Percentiles rank a stretch among this genome's conserved stretches.
Evolutionary conservation across 139 green algal genomes (phyloP).

Genomic region (Pedinophyceae sp.): DNA sequence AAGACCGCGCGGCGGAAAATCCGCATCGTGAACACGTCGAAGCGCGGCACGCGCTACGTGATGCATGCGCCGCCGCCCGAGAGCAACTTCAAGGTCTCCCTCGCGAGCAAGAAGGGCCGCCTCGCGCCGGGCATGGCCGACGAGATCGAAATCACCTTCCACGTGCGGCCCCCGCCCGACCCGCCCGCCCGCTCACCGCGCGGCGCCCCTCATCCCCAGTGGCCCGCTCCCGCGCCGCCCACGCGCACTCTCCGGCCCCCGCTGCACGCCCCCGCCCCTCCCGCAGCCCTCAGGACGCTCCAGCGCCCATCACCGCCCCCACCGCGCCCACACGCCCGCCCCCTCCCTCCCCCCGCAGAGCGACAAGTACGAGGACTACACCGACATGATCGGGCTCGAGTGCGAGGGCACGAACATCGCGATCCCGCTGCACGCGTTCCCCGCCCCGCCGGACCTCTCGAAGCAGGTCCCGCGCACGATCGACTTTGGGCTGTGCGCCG

Average conservation of each 20-base stretch:
- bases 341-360: too few species aligned
- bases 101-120: neutral
- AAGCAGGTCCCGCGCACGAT: neutral
- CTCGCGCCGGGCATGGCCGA: neutral
- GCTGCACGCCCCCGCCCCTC: too few species aligned
- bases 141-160: neutral
- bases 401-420: neutral
- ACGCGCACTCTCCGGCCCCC: too few species aligned
- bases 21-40: neutral
- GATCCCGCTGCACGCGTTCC: neutral
- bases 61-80: neutral
- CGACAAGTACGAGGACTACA: neutral
- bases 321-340: too few species aligned
- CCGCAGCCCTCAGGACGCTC: too few species aligned
- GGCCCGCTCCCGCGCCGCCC: too few species aligned
- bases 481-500: neutral
- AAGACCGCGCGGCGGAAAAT: neutral
- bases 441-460: too few species aligned
- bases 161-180: neutral
- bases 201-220: too few species aligned
- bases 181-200: too few species aligned
- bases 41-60: neutral
- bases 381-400: neutral
- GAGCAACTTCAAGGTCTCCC: neutral
- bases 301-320: too few species aligned